Conservation (phyloP, 192 early-diverging fungal genomes). For the Rhizoclosmatium globosum region DNA sequence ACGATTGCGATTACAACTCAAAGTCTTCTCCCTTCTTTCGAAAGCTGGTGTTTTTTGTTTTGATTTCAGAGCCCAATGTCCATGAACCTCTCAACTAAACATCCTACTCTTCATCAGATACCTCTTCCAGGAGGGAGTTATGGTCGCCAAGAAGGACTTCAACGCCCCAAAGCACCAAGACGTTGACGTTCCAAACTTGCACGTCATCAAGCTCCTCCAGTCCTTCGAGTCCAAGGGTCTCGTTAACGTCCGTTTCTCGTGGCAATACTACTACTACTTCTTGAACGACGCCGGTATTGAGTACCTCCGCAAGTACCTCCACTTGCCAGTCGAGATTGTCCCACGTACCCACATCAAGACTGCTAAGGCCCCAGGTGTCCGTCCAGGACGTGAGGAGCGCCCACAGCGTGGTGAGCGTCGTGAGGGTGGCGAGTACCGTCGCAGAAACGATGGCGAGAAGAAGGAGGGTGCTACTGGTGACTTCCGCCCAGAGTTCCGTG, state of each 20-base stretch:
- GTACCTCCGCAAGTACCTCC: slow-evolving; percentile 95
- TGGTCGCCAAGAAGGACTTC: slow-evolving; percentile 99
- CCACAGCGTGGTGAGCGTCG: slow-evolving; percentile 76
- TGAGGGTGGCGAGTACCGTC: slow-evolving; percentile 77
- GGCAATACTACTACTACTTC: slow-evolving; percentile 99
- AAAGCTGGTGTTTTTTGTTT: too few relatives aligned
- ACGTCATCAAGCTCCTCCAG: slow-evolving; percentile 99
- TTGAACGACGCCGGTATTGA: slow-evolving; percentile 98
- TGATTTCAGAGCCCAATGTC: too few relatives aligned
- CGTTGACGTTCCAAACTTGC: slow-evolving; percentile 96
- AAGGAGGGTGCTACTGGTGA: slow-evolving; percentile 91
- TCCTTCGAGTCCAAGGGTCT: slow-evolving; percentile 91
- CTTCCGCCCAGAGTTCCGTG: slow-evolving; percentile 98
- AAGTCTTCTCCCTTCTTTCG: too few relatives aligned
- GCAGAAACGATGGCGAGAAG: slow-evolving; percentile 82
- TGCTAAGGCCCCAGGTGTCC: slow-evolving; percentile 75
- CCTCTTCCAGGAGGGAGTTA: slow-evolving; percentile 85
- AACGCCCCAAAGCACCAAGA: slow-evolving; percentile 95
- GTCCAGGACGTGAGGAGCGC: slow-evolving; percentile 66
- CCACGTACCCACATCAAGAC: slow-evolving; percentile 98
- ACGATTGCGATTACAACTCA: too few relatives aligned
- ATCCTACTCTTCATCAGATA: slow-evolving; percentile 1
- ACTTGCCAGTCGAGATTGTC: slow-evolving; percentile 97
- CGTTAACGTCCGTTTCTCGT: slow-evolving; percentile 98
- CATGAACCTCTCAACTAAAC: too few relatives aligned